Base-by-base conservation (phyloP, 176 grass and related monocot species). In the Alopecurus myosuroides region DNA sequence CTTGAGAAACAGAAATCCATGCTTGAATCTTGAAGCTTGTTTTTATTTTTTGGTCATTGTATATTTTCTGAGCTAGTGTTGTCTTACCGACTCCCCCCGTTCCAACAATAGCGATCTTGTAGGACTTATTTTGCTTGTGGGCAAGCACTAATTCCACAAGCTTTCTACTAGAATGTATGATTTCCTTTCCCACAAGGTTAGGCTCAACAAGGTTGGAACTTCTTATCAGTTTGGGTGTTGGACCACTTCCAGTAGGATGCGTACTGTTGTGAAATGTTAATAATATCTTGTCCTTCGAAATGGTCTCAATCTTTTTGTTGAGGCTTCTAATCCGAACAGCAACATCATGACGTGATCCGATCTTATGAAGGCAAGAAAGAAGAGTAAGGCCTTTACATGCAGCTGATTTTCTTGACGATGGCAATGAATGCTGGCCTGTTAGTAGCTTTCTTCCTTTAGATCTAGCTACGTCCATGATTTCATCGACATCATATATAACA, bases 401-500 rank as follows among this genome's bases (percentile, higher is more conserved):
- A 19, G 18, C 11, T 37, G 48, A 77, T 25, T 63, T 81, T 6
- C 26, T 17, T 70, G 80, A 70, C 2, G 71, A 70, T 29, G 48
- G 11, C 1, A 74, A 41, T 4, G 76, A 5, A 11, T 9, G 7
- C 11, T 77, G n/a, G n/a, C n/a, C 61, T 2, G 51, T 17, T 10
- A 51, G 25, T 28, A 61, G 61, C 33, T 78, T 76, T 9, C 34
- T 50, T 77, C 70, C 78, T 73, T 85, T 40, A 3, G 20, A 78
- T 60, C 35, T 81, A 19, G 65, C 84, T 26, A 61, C 28, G 30
- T 91, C 89, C 17, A 88, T 46, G 3, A 91, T 77, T 69, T 88
- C 89, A 17, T 85, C 85, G 18, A 71, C 85, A 14, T 91, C 82
- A 11, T 88, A 84, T 62, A 88, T 88, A 22, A 80, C 34, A 84